Base-by-base conservation (phyloP, 2,329 filamentous ascomycete genomes). In the Rutstroemia sydowiana region DNA sequence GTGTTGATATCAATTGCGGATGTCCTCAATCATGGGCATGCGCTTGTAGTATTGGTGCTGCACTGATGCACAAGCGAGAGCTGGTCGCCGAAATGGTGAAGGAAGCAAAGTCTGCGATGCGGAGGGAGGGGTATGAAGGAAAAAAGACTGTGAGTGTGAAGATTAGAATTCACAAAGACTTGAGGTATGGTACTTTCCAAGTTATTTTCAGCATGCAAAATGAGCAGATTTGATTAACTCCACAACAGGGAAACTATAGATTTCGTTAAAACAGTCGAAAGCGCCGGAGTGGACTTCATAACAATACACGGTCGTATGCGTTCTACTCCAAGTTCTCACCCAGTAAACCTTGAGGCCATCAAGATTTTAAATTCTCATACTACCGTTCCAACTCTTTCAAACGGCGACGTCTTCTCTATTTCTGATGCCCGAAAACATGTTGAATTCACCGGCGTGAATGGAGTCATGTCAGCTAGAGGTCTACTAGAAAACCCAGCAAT, bases 21-120 rank as follows among this genome's bases (percentile, higher is more conserved):
- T 88, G 84, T 61, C 84, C 84, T 7, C 84, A 88, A 67, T 78
- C 78, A 5, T 87, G 84, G 84, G 84, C 84, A 0, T 84, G 84
- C 61, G 78, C 82, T 39, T 81, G 84, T 65, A 79, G 73, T 1
- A 72, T 88, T 3, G 84, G 84, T 5, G 84, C 84, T 4, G 81
- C 81, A n/a, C 70, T 88, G 31, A 87, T 87, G 82, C 74, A 79
- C 41, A 70, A 74, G 45, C 76, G 81, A 8, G 78, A 81, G 57
- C 71, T 84, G 3, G 84, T 87, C n/a, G 74, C 78, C 3, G 76
- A 80, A 54, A 85, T 87, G 74, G 76, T 87, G 0, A 63, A 73
- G 26, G 76, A 76, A 53, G 80, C 80, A 16, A 77, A 82, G 52
- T 58, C 65, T 32, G 68, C 73, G 13, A 70, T 87, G 5, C 66